phyloP scores from a whole-genome alignment of 2,329 filamentous ascomycete genomes.

The Phaeoacremonium minimum region DNA sequence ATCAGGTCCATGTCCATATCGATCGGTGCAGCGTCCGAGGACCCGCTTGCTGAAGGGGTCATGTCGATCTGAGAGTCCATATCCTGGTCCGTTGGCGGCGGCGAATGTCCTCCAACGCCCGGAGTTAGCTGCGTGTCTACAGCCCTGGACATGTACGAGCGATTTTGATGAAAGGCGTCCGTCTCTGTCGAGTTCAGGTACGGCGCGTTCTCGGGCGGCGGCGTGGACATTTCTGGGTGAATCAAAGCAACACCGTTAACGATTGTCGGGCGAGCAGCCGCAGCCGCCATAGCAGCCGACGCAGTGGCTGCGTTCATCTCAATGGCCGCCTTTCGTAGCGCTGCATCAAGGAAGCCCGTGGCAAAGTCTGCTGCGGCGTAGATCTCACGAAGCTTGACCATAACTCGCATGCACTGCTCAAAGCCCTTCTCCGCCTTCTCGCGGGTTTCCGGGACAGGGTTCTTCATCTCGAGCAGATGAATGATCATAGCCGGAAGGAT shows the following conservation, averaged over 20 bases:
- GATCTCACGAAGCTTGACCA: conserved; percentile 81
- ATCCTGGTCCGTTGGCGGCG: conserved; percentile 37
- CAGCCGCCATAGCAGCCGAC: conserved; percentile 22
- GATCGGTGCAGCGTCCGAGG: conserved; percentile 34
- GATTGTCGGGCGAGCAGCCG: conserved; percentile 9
- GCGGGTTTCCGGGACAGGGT: conserved; percentile 66
- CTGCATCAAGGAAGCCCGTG: conserved; percentile 90
- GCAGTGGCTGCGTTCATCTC: conserved; percentile 47
- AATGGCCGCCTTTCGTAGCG: conserved; percentile 81
- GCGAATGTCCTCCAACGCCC: conserved; percentile 30
- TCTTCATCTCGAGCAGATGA: conserved; percentile 88
- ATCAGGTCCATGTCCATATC: conserved; percentile 41
- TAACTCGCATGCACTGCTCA: conserved; percentile 87
- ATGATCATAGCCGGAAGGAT: conserved; percentile 91
- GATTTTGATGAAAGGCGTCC: conserved; percentile 9
- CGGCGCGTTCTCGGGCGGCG: conserved; percentile 46
- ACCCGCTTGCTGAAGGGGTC: conserved; percentile 40
- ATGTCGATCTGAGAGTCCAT: conserved; percentile 31
- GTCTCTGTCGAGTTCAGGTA: conserved; percentile 16
- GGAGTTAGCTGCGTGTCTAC: conserved; percentile 21
- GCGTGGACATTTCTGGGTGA: conserved; percentile 33
- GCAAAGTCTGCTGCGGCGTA: conserved; percentile 95
- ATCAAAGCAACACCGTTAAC: conserved; percentile 1
- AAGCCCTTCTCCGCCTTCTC: conserved; percentile 75
- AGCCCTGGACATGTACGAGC: conserved; percentile 27